These are phyloP conservation scores for Phytophthora pinifolia DNA, from an alignment of 352 stramenopile species.

Conservation along the genomic window DNA sequence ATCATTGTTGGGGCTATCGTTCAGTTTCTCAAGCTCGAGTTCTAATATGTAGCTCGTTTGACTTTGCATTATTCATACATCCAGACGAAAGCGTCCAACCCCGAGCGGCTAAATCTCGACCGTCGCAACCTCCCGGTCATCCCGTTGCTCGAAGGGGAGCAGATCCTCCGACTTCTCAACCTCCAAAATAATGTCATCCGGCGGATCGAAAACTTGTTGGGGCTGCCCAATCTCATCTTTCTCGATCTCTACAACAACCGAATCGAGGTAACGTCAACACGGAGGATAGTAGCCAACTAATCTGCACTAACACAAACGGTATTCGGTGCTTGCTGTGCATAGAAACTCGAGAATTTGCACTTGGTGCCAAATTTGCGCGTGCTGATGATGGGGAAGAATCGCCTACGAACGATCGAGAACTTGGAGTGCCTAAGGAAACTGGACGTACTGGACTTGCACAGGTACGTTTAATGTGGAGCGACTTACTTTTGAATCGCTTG, in stretches of 20 bases:
- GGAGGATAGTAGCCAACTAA: too few relatives aligned
- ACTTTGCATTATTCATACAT: background rate
- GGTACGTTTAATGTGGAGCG: conserved; percentile 21
- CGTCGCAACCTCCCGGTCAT: conserved; percentile 75
- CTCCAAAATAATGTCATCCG: conserved; percentile 91
- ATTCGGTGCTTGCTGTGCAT: background rate
- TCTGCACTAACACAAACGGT: too few relatives aligned
- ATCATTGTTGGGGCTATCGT: background rate
- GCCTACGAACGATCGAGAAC: conserved; percentile 79
- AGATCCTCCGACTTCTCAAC: conserved; percentile 89
- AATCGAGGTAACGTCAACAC: conserved; percentile 54
- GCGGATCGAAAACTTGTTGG: conserved; percentile 81
- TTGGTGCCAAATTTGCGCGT: conserved; percentile 85
- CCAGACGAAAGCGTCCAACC: conserved; percentile 65
- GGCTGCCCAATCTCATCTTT: conserved; percentile 91
- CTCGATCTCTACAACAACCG: conserved; percentile 93
- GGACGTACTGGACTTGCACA: conserved; percentile 93
- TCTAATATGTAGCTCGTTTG: background rate
- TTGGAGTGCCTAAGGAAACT: conserved; percentile 84
- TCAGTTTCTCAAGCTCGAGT: too few relatives aligned
- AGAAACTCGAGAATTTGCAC: conserved; percentile 81
- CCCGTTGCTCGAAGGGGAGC: conserved; percentile 89
- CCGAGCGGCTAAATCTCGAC: conserved; percentile 90
- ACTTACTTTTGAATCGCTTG: background rate
- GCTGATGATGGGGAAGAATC: conserved; percentile 93